Percentiles rank a stretch among this genome's conserved stretches.
Evolutionary conservation across 1,284 basidiomycete species (phyloP).

Genomic region (Melampsora occidentalis): DNA sequence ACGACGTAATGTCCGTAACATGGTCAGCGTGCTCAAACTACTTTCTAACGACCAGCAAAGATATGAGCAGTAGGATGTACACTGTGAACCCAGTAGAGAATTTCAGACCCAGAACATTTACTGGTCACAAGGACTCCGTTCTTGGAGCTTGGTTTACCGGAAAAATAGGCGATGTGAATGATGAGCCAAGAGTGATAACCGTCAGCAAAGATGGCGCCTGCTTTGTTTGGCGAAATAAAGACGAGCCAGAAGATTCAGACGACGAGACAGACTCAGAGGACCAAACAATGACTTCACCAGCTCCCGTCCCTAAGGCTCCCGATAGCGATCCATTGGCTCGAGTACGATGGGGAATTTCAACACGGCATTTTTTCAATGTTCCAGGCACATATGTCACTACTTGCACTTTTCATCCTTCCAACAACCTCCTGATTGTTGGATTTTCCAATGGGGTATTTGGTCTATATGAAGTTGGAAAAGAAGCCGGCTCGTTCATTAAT

Average conservation of each 20-base stretch:
- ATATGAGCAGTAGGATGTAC: slow-evolving; percentile 94
- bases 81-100: slow-evolving; percentile 86
- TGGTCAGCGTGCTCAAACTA: slow-evolving; percentile 90
- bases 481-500: slow-evolving; percentile 71
- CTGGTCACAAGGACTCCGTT: slow-evolving; percentile 87
- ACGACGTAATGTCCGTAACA: slow-evolving; percentile 81
- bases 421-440: slow-evolving; percentile 87
- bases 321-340: slow-evolving; percentile 65
- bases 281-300: slow-evolving; percentile 58
- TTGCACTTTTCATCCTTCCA: slow-evolving; percentile 77
- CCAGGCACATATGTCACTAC: slow-evolving; percentile 82
- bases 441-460: slow-evolving; percentile 95
- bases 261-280: slow-evolving; percentile 57
- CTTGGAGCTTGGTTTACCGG: slow-evolving; percentile 83
- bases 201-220: slow-evolving; percentile 92
- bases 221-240: slow-evolving; percentile 87
- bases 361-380: slow-evolving; percentile 89
- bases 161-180: slow-evolving; percentile 71
- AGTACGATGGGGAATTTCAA: slow-evolving; percentile 87
- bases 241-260: slow-evolving; percentile 52
- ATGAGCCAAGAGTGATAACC: slow-evolving; percentile 58
- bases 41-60: slow-evolving; percentile 89
- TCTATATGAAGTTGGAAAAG: slow-evolving; percentile 77
- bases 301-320: slow-evolving; percentile 53
- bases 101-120: slow-evolving; percentile 93